Percentiles rank a stretch among this genome's conserved stretches.
phyloP scores from a whole-genome alignment of 2,329 filamentous ascomycete species.

The Talaromyces albobiverticillius region DNA sequence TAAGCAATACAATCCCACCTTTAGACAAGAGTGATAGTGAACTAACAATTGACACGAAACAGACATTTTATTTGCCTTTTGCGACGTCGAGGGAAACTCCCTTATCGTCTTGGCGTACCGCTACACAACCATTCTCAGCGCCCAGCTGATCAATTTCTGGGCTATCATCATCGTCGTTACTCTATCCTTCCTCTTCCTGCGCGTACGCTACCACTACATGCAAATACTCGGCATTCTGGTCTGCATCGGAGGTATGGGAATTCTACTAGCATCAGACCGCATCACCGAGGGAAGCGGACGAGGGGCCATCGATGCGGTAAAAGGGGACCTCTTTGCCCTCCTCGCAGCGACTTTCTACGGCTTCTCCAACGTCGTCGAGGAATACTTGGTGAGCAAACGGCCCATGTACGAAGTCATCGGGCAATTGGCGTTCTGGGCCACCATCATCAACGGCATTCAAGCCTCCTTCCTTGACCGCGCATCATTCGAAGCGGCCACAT shows the following conservation, averaged over 20 bases:
- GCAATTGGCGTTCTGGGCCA: conserved; percentile 83
- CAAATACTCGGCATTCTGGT: conserved; percentile 85
- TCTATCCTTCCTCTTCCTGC: conserved; percentile 76
- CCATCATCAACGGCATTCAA: conserved; percentile 87
- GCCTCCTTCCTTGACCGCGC: conserved; percentile 86
- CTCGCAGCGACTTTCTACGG: conserved; percentile 90
- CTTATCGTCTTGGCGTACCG: conserved; percentile 94
- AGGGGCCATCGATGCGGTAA: conserved; percentile 63
- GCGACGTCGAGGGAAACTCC: conserved; percentile 96
- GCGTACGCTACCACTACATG: conserved; percentile 82
- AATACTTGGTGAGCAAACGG: conserved; percentile 83
- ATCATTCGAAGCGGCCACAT: conserved; percentile 63
- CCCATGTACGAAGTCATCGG: conserved; percentile 92
- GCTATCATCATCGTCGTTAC: conserved; percentile 89
- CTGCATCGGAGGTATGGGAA: conserved; percentile 85
- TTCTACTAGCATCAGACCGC: conserved; percentile 84
- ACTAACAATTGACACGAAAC: neutral
- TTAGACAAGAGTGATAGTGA: neutral
- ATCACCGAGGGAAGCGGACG: conserved; percentile 65
- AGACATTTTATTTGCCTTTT: conserved; percentile 82
- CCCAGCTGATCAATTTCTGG: conserved; percentile 98
- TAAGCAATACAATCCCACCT: conserved; percentile 27
- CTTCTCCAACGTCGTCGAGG: conserved; percentile 84
- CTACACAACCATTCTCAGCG: conserved; percentile 86
- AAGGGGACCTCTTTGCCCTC: conserved; percentile 89